Base-by-base conservation (phyloP, 1,139 yeast genomes). In the Zygoascus meyerae region DNA sequence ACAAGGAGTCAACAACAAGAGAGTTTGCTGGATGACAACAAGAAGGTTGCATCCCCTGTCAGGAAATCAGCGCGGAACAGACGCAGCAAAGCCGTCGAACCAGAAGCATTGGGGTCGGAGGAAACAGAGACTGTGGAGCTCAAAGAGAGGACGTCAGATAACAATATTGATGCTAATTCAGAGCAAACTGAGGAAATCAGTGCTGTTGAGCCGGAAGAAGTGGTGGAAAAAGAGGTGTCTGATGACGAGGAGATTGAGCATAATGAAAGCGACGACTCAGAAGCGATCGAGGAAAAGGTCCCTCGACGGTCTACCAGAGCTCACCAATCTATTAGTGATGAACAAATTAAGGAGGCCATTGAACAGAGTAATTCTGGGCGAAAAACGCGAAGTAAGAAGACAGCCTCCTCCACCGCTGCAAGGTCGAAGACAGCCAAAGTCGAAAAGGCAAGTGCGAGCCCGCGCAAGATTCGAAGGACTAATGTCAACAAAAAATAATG, bases 401-500 rank as follows among this genome's bases (percentile, higher is more conserved):
- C 16, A 6, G 6, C 34, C 6, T 26, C 15, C 7, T 18, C 34
- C n/a, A 38, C 41, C n/a, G 21, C 16, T 4, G 34, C 34, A 8
- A 12, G 35, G 12, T 32, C 42, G 10, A 40, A 40, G 21, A 40
- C 29, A 16, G 44, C 29, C 21, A 40, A 40, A 32, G 30, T 32
- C 6, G 21, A n/a, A 6, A 40, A 40, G 38, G 12, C 35, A 12
- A 11, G 29, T 3, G 12, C 31, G 2, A 15, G 21, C 12, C 38
- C 40, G 18, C 30, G 39, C 10, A 16, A 38, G 2, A 17, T 28
- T 9, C 34, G 47, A 21, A 38, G 40, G 28, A 38, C 40, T 2
- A 44, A 44, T 34, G 34, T 44, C 28, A 44, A 44, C 30, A 44
- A 39, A 17, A 38, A 29, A 35, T 39, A 39, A 32, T 3, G 8